Conservation (phyloP, 192 early-diverging fungal species). For the Coemansia sp. region DNA sequence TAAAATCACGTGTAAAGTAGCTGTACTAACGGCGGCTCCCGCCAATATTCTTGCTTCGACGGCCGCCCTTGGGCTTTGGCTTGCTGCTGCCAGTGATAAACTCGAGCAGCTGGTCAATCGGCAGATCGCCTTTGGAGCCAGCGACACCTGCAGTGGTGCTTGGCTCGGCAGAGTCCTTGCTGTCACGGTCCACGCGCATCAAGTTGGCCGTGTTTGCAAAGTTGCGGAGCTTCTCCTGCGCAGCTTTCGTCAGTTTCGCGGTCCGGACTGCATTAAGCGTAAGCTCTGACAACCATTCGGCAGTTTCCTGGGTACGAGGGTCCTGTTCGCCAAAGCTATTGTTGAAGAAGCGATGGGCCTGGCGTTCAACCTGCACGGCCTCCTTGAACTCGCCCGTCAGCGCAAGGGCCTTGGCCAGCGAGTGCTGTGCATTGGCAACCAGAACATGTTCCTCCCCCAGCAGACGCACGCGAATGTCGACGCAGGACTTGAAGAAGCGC, state of each 20-base stretch:
- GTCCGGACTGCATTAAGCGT: constrained; percentile 59
- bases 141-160: neutral
- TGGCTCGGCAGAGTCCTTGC: constrained; percentile 24
- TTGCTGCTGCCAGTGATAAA: constrained; percentile 55
- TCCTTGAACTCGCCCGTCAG: constrained; percentile 70
- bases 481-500: constrained; percentile 71
- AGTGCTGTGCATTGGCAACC: constrained; percentile 68
- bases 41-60: constrained; percentile 35
- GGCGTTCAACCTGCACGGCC: constrained; percentile 70
- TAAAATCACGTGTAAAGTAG: neutral
- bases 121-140: constrained; percentile 60
- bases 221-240: constrained; percentile 34
- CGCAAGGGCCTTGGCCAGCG: constrained; percentile 75
- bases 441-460: constrained; percentile 69
- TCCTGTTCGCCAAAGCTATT: constrained; percentile 68
- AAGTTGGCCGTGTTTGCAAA: constrained; percentile 22
- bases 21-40: constrained; percentile 25
- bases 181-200: constrained; percentile 42
- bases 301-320: constrained; percentile 67
- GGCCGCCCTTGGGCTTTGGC: constrained; percentile 38
- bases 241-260: constrained; percentile 47
- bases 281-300: constrained; percentile 65
- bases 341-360: constrained; percentile 64
- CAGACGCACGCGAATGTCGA: constrained; percentile 62
- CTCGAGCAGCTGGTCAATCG: constrained; percentile 72